A percentile compares a stretch with the other conserved stretches of the same genome.
Conservation (phyloP, 345 rosid genomes). For the Euphorbia lathyris region DNA sequence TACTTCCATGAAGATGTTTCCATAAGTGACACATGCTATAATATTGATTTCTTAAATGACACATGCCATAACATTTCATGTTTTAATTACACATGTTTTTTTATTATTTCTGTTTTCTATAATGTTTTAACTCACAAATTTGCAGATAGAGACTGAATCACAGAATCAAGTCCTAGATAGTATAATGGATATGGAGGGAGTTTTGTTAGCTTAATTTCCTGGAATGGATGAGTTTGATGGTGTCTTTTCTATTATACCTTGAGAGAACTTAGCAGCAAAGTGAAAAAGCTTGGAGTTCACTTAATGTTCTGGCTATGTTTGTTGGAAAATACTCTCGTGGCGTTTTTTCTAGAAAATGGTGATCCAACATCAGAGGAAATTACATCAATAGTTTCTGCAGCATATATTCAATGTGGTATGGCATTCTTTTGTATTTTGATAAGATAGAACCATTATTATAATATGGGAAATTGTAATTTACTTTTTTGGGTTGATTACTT, state of each 20-base stretch:
- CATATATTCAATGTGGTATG: constrained; percentile 42
- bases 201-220: constrained; percentile 86
- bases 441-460: not conserved
- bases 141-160: constrained; percentile 88
- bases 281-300: constrained; percentile 70
- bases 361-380: constrained; percentile 69
- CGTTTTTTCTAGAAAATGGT: constrained; percentile 65
- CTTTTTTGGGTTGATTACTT: not conserved
- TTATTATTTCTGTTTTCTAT: constrained; percentile 1
- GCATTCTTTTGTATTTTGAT: not conserved
- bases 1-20: no score
- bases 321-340: constrained; percentile 91
- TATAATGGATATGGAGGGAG: constrained; percentile 81
- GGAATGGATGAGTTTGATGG: constrained; percentile 99
- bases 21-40: no score
- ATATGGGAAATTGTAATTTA: not conserved
- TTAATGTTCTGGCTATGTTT: constrained; percentile 69
- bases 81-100: no score
- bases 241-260: constrained; percentile 66
- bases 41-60: no score
- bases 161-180: constrained; percentile 73
- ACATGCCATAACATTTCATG: no score
- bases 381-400: constrained; percentile 53
- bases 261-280: constrained; percentile 53
- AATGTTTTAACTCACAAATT: constrained; percentile 19